These are phyloP conservation scores for Tricholoma matsutake DNA, from an alignment of 768 basidiomycete species.

Conservation along the genomic window DNA sequence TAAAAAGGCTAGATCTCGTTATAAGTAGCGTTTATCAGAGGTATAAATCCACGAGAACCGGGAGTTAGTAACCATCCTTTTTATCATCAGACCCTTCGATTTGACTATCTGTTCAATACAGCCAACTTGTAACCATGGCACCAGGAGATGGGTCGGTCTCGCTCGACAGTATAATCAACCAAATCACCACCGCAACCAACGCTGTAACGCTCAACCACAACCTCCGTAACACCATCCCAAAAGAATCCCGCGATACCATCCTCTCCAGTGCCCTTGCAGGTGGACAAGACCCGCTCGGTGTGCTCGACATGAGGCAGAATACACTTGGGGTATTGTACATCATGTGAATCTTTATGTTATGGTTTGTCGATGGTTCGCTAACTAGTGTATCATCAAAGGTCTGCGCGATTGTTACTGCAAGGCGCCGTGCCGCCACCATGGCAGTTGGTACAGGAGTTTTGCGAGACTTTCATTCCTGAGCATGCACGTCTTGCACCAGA, in stretches of 20 bases:
- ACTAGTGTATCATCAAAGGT: slow-evolving; percentile 34
- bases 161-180: slow-evolving; percentile 35
- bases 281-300: slow-evolving; percentile 65
- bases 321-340: slow-evolving; percentile 71
- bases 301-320: slow-evolving; percentile 53
- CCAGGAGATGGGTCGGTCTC: not conserved
- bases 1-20: too few relatives aligned
- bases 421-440: slow-evolving; percentile 40
- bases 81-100: too few relatives aligned
- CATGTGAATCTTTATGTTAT: slow-evolving; percentile 46
- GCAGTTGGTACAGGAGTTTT: slow-evolving; percentile 53
- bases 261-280: slow-evolving; percentile 50
- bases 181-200: slow-evolving; percentile 44
- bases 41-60: too few relatives aligned
- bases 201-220: slow-evolving; percentile 38
- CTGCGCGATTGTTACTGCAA: slow-evolving; percentile 50
- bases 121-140: not conserved
- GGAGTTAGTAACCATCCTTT: too few relatives aligned
- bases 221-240: slow-evolving; percentile 45
- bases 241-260: slow-evolving; percentile 56
- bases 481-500: slow-evolving; percentile 69
- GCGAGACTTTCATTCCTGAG: slow-evolving; percentile 55
- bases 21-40: too few relatives aligned
- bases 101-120: not conserved
- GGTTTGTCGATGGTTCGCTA: not conserved